Percentiles rank a stretch among this genome's conserved stretches.
Conservation (phyloP, 345 rosid genomes). For the Eucalyptus urophylla region DNA sequence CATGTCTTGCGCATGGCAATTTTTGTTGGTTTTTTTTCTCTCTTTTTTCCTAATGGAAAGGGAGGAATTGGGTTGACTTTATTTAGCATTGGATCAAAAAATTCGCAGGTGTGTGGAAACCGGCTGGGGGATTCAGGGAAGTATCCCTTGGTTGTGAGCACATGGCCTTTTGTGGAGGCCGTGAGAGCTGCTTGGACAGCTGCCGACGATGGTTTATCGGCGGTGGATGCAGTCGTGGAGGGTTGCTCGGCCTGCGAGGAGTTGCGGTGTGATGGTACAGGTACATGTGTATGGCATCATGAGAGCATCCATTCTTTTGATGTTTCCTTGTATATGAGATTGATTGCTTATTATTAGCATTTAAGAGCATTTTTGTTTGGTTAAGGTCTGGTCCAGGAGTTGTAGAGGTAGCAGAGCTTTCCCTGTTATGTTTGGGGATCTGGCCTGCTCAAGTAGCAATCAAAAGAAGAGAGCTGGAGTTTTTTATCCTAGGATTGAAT, state of each 20-base stretch:
- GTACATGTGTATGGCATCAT: conserved; percentile 5
- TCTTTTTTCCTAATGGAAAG: not conserved
- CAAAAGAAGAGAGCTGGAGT: not conserved
- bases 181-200: conserved; percentile 83
- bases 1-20: not conserved
- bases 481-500: not conserved
- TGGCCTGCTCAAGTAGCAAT: not conserved
- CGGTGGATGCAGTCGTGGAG: conserved; percentile 82
- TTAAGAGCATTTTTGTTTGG: not conserved
- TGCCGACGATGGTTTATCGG: conserved; percentile 47
- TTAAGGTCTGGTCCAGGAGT: not conserved
- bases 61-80: not conserved
- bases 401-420: not conserved
- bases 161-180: conserved; percentile 85
- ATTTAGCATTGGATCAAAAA: not conserved
- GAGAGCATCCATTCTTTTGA: not conserved
- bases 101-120: conserved; percentile 21
- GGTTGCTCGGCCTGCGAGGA: conserved; percentile 94
- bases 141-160: conserved; percentile 75
- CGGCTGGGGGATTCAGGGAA: conserved; percentile 15
- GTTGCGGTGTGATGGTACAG: conserved; percentile 90
- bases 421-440: not conserved
- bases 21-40: not conserved
- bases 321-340: not conserved
- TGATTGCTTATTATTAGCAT: not conserved